Percentiles rank a stretch among this genome's conserved stretches.
Evolutionary conservation across 148 eudicot species (phyloP).

Genomic region (Dysphania ambrosioides): DNA sequence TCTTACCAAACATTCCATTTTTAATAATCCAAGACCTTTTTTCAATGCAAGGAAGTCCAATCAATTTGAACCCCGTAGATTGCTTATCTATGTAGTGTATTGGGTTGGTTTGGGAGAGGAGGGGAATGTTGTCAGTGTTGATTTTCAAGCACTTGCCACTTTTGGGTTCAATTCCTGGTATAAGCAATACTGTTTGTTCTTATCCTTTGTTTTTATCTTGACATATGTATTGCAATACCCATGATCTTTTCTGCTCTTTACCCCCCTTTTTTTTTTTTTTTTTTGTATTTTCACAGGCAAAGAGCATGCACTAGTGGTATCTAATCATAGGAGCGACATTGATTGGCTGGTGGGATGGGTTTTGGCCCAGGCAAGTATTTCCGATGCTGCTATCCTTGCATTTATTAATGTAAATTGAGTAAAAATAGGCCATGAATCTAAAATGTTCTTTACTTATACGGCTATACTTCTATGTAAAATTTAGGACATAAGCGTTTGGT

Average conservation of each 20-base stretch:
- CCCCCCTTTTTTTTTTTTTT: too few species aligned
- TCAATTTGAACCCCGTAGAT: too few species aligned
- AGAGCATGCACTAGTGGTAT: slow-evolving; percentile 83
- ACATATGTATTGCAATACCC: neutral
- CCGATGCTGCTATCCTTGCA: slow-evolving; percentile 1
- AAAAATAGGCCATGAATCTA: neutral
- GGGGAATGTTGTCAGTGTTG: too few species aligned
- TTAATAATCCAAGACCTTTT: too few species aligned
- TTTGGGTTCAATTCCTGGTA: too few species aligned
- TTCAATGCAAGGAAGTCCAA: too few species aligned
- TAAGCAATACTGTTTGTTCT: too few species aligned
- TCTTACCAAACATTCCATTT: too few species aligned
- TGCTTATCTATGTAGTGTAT: too few species aligned
- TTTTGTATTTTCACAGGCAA: slow-evolving; percentile 48
- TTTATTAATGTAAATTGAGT: neutral
- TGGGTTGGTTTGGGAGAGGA: too few species aligned
- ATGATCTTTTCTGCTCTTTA: neutral
- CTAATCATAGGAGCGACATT: slow-evolving; percentile 87
- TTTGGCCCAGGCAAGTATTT: slow-evolving; percentile 75
- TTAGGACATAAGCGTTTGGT: slow-evolving; percentile 16
- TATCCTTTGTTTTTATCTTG: too few species aligned
- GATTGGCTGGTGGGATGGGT: slow-evolving; percentile 99
- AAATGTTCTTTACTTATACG: neutral
- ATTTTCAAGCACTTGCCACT: too few species aligned
- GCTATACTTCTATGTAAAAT: slow-evolving; percentile 10